phyloP scores from a whole-genome alignment of 805 yeast species.

The Metschnikowia corniflorae region DNA sequence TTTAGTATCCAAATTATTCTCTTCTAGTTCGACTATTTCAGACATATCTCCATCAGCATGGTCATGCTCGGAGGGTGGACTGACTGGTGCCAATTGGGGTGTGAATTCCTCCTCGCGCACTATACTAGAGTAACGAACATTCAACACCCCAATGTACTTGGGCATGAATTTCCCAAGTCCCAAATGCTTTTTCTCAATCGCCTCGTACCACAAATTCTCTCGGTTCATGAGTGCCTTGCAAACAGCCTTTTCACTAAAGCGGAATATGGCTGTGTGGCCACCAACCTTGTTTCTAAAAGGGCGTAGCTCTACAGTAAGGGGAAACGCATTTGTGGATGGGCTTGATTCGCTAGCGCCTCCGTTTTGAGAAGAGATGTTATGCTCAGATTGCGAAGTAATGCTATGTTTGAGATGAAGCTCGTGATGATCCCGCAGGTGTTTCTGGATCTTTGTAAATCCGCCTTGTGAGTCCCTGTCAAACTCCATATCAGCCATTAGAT shows the following conservation, averaged over 20 bases:
- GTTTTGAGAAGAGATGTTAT: neutral
- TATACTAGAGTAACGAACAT: slow-evolving; percentile 72
- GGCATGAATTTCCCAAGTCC: slow-evolving; percentile 87
- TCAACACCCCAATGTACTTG: slow-evolving; percentile 86
- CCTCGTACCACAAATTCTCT: slow-evolving; percentile 90
- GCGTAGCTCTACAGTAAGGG: slow-evolving; percentile 80
- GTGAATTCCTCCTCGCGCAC: slow-evolving; percentile 27
- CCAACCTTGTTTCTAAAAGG: slow-evolving; percentile 96
- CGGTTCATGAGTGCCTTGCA: slow-evolving; percentile 90
- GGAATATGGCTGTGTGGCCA: slow-evolving; percentile 95
- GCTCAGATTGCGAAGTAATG: neutral
- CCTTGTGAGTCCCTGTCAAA: slow-evolving; percentile 37
- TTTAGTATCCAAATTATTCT: neutral
- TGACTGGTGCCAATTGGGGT: slow-evolving; percentile 10
- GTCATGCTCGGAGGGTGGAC: slow-evolving; percentile 2
- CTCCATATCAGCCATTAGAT: slow-evolving; percentile 48
- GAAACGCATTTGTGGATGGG: slow-evolving; percentile 30
- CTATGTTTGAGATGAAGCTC: slow-evolving; percentile 5
- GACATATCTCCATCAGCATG: neutral
- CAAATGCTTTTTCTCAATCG: slow-evolving; percentile 72
- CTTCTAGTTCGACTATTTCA: neutral
- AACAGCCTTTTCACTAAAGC: slow-evolving; percentile 86
- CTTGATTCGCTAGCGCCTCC: slow-evolving; percentile 1
- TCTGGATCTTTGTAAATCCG: slow-evolving; percentile 26
- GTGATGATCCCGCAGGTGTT: slow-evolving; percentile 11